Evolutionary conservation across 2,329 filamentous ascomycete genomes (phyloP).

Genomic region (Venturia oleaginea): DNA sequence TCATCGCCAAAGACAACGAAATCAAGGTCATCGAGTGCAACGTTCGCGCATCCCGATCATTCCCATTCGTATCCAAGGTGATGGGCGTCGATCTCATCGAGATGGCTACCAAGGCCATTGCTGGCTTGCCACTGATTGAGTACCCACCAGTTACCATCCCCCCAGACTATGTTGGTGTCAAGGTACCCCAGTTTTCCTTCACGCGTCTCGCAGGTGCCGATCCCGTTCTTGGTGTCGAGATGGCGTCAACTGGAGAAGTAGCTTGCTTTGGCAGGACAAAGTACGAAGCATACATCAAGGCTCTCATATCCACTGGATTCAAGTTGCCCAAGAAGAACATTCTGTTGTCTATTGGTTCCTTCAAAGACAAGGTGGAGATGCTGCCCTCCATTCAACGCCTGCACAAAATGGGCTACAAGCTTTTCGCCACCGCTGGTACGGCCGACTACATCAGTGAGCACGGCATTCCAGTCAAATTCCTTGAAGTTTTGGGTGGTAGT

Average conservation of each 20-base stretch:
- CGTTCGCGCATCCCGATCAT: slow-evolving; percentile 88
- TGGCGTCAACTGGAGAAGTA: slow-evolving; percentile 98
- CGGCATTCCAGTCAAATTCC: slow-evolving; percentile 81
- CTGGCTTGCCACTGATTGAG: slow-evolving; percentile 68
- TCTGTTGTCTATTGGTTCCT: slow-evolving; percentile 88
- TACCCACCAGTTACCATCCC: slow-evolving; percentile 73
- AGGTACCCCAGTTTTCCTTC: slow-evolving; percentile 98
- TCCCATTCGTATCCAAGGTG: slow-evolving; percentile 97
- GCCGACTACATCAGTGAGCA: slow-evolving; percentile 95
- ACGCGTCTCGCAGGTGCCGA: slow-evolving; percentile 92
- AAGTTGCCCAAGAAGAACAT: slow-evolving; percentile 93
- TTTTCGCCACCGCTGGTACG: slow-evolving; percentile 93
- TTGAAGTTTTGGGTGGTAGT: slow-evolving; percentile 66
- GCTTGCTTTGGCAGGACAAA: slow-evolving; percentile 93
- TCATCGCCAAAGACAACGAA: slow-evolving; percentile 98
- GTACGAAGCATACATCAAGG: slow-evolving; percentile 97
- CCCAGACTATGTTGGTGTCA: slow-evolving; percentile 83
- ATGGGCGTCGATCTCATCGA: slow-evolving; percentile 97
- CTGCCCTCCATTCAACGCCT: slow-evolving; percentile 84
- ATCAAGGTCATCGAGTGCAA: slow-evolving; percentile 99
- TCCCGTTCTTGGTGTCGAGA: slow-evolving; percentile 93
- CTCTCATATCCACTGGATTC: slow-evolving; percentile 90
- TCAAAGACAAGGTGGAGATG: slow-evolving; percentile 98
- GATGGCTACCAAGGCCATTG: slow-evolving; percentile 97
- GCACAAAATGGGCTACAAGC: slow-evolving; percentile 83